phyloP scores from a whole-genome alignment of 495 filamentous ascomycete species.

The Chlorociboria aeruginascens region DNA sequence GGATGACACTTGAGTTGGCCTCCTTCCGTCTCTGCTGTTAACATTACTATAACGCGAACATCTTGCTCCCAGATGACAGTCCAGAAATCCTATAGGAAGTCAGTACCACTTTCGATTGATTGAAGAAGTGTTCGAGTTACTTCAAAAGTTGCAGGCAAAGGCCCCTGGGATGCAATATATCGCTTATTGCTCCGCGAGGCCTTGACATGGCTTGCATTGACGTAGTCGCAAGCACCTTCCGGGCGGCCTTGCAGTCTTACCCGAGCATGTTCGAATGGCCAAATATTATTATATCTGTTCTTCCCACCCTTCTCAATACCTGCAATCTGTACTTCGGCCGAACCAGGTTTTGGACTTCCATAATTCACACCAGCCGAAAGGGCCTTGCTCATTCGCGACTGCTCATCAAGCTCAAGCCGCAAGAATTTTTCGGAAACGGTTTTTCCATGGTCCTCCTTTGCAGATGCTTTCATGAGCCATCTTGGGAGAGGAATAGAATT shows the following conservation, averaged over 20 bases:
- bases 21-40: conserved; percentile 91
- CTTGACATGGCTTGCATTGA: conserved; percentile 85
- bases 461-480: conserved; percentile 65
- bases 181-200: conserved; percentile 67
- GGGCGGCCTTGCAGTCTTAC: conserved; percentile 64
- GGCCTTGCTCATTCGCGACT: conserved; percentile 84
- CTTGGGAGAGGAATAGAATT: conserved; percentile 43
- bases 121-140: background rate
- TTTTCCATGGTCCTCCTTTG: conserved; percentile 59
- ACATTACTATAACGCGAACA: conserved; percentile 84
- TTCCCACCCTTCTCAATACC: conserved; percentile 91
- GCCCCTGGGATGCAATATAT: conserved; percentile 94
- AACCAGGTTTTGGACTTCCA: conserved; percentile 28
- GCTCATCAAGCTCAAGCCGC: conserved; percentile 69
- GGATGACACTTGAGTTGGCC: conserved; percentile 91
- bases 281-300: conserved; percentile 95
- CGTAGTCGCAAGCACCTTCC: conserved; percentile 77
- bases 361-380: conserved; percentile 52
- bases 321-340: conserved; percentile 44
- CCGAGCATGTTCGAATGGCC: conserved; percentile 88
- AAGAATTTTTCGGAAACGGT: conserved; percentile 74
- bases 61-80: conserved; percentile 95
- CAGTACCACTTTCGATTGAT: conserved; percentile 19
- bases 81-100: conserved; percentile 86
- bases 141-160: conserved; percentile 83